phyloP scores from a whole-genome alignment of 2,329 filamentous ascomycete species.

The Ceratocystis cubensis region DNA sequence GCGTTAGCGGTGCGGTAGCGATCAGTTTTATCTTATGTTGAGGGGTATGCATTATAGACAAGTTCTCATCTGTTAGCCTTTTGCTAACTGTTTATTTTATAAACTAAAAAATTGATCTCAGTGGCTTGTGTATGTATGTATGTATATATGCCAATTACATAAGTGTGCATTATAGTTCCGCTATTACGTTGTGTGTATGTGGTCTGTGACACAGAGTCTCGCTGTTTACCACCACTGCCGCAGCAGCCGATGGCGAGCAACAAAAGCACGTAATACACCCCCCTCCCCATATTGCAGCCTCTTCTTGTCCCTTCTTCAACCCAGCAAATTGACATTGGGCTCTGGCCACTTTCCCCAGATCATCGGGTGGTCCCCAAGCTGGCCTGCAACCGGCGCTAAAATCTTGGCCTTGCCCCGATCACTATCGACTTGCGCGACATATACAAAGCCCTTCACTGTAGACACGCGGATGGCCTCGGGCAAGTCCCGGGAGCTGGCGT shows the following conservation, averaged over 20 bases:
- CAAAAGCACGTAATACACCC: background rate
- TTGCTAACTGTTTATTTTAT: background rate
- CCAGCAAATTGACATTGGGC: constrained; percentile 63
- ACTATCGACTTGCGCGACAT: constrained; percentile 83
- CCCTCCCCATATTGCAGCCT: background rate
- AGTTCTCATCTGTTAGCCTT: background rate
- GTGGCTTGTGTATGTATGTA: background rate
- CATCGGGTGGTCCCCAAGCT: constrained; percentile 66
- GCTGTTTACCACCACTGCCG: background rate
- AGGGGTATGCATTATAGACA: constrained; percentile 2
- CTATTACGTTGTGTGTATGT: background rate
- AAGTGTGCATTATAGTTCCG: background rate
- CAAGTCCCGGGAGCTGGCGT: constrained; percentile 56
- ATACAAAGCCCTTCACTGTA: constrained; percentile 82
- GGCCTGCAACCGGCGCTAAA: constrained; percentile 69
- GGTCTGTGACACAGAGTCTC: background rate
- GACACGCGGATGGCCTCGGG: constrained; percentile 65
- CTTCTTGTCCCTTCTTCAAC: constrained; percentile 26
- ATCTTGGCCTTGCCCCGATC: constrained; percentile 69
- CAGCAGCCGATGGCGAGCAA: background rate
- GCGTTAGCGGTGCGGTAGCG: background rate
- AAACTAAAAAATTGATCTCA: background rate
- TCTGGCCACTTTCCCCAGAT: constrained; percentile 82
- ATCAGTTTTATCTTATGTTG: background rate
- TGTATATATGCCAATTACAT: background rate